Percentiles rank a stretch among this genome's conserved stretches.
Conservation (phyloP, 352 stramenopile species). For the Phytophthora europaea region DNA sequence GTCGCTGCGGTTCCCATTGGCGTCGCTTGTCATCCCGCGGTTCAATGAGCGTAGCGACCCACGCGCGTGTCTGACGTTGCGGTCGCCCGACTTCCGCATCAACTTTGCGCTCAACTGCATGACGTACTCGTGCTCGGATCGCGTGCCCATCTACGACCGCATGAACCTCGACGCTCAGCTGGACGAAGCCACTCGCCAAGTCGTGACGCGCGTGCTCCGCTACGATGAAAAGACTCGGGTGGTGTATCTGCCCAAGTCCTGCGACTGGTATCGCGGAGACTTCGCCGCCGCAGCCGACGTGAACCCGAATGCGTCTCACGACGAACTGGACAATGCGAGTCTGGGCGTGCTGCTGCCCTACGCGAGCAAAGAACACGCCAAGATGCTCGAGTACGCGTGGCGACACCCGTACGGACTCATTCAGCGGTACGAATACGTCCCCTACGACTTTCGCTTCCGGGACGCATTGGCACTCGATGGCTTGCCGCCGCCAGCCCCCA, state of each 20-base stretch:
- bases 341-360: slow-evolving; percentile 45
- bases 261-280: slow-evolving; percentile 67
- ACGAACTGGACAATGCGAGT: slow-evolving; percentile 32
- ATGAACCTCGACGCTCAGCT: slow-evolving; percentile 60
- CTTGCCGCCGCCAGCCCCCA: background rate
- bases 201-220: slow-evolving; percentile 43
- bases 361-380: slow-evolving; percentile 40
- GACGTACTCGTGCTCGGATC: slow-evolving; percentile 54
- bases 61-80: slow-evolving; percentile 37
- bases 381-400: slow-evolving; percentile 52
- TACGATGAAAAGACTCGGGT: slow-evolving; percentile 59
- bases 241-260: slow-evolving; percentile 62
- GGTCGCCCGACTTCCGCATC: slow-evolving; percentile 51
- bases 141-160: slow-evolving; percentile 53
- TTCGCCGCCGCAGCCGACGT: slow-evolving; percentile 36
- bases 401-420: slow-evolving; percentile 43
- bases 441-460: slow-evolving; percentile 69
- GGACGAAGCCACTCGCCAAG: slow-evolving; percentile 43
- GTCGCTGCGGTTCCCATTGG: slow-evolving; percentile 46
- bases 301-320: background rate
- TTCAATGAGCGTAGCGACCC: slow-evolving; percentile 2
- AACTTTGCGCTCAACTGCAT: slow-evolving; percentile 76
- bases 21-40: slow-evolving; percentile 54
- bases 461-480: slow-evolving; percentile 12
- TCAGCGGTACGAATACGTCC: slow-evolving; percentile 58